Conservation (phyloP, 345 rosid species). For the Angophora floribunda region DNA sequence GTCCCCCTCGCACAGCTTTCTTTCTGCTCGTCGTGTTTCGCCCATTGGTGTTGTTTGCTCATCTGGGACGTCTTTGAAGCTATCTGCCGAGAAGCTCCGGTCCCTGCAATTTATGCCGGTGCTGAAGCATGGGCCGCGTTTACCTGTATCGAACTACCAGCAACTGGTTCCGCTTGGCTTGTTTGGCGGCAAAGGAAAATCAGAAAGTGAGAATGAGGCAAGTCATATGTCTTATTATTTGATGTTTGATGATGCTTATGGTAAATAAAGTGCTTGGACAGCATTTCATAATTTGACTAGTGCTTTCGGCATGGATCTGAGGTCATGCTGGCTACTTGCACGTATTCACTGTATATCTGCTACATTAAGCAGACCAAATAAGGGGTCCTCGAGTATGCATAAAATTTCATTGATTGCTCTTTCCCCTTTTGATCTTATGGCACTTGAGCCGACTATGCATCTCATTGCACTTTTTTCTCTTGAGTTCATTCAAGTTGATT, state of each 20-base stretch:
- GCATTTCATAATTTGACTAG: background rate
- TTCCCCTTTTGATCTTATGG: background rate
- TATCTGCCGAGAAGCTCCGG: background rate
- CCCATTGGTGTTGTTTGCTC: background rate
- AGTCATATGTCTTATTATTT: background rate
- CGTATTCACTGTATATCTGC: background rate
- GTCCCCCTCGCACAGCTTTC: background rate
- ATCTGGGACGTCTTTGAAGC: background rate
- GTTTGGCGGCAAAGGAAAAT: conserved; percentile 59
- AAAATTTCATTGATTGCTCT: background rate
- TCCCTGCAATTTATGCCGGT: conserved; percentile 8
- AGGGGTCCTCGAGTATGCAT: background rate
- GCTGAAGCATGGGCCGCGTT: conserved; percentile 3
- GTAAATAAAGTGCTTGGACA: background rate
- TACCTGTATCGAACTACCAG: conserved; percentile 4
- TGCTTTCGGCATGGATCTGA: background rate
- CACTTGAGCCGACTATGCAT: background rate
- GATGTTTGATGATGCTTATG: background rate
- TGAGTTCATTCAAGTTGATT: background rate
- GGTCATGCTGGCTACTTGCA: background rate
- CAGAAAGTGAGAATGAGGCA: conserved; percentile 37
- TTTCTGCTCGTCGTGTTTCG: background rate
- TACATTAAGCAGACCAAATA: background rate
- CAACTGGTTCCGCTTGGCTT: conserved; percentile 31
- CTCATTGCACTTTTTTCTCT: background rate